Conservation (phyloP, 441 rosid genomes). For the Corymbia citriodora region DNA sequence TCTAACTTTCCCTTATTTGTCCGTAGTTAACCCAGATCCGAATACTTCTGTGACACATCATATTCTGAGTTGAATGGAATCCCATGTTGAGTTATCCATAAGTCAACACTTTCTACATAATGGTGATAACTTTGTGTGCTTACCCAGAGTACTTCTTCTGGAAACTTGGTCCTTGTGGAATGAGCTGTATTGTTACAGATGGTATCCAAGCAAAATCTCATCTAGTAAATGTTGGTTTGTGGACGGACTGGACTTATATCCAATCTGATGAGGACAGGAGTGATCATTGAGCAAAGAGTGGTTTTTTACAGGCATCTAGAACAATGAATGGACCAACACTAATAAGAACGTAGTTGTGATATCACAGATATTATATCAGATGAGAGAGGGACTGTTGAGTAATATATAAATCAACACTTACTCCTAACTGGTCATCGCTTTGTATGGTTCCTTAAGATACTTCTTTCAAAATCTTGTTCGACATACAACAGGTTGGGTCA, state of each 20-base stretch:
- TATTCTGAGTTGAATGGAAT: not conserved
- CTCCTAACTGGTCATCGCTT: not conserved
- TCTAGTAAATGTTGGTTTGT: not conserved
- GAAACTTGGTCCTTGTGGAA: not conserved
- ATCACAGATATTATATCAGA: not conserved
- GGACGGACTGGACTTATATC: not conserved
- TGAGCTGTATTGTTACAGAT: not conserved
- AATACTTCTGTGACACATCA: not conserved
- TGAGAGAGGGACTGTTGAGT: not conserved
- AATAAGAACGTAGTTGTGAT: not conserved
- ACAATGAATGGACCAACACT: not conserved
- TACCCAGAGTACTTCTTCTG: not conserved
- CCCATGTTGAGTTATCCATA: not conserved
- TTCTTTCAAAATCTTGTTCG: not conserved
- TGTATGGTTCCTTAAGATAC: not conserved
- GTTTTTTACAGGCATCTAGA: not conserved
- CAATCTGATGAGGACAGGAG: not conserved
- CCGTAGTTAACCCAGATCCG: not conserved
- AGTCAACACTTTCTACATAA: not conserved
- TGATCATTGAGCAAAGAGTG: not conserved
- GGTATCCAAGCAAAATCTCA: not conserved
- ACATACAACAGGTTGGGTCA: not conserved
- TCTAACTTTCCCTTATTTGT: not conserved
- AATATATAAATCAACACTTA: not conserved
- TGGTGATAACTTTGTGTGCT: not conserved